phyloP scores from a whole-genome alignment of 2,329 filamentous ascomycete genomes.

The Aspergillus tubingensis region DNA sequence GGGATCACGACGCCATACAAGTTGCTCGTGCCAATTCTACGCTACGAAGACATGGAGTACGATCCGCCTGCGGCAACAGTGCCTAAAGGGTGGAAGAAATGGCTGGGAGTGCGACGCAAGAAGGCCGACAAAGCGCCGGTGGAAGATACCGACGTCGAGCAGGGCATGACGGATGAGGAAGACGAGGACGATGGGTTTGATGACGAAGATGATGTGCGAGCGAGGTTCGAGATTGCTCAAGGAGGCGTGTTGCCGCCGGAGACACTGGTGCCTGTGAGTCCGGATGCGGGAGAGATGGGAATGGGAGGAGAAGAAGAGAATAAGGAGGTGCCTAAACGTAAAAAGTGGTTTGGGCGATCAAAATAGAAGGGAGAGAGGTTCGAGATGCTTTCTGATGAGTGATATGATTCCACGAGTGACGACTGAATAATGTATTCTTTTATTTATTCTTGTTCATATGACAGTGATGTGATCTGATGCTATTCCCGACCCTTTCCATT shows the following conservation, averaged over 20 bases:
- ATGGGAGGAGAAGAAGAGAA: conserved; percentile 14
- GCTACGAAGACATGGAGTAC: conserved; percentile 49
- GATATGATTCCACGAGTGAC: conserved; percentile 2
- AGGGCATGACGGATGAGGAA: conserved; percentile 22
- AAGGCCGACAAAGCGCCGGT: conserved; percentile 23
- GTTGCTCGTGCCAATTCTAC: conserved; percentile 77
- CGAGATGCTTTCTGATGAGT: neutral
- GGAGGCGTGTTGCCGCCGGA: conserved; percentile 7
- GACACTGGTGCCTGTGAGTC: conserved; percentile 14
- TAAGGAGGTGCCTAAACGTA: conserved; percentile 20
- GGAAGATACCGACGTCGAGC: conserved; percentile 25
- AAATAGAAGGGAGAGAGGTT: conserved; percentile 19
- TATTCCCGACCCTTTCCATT: neutral
- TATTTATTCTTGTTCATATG: too few relatives aligned
- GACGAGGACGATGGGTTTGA: conserved; percentile 16
- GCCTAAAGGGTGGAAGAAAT: conserved; percentile 44
- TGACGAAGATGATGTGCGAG: conserved; percentile 8
- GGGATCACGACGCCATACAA: conserved; percentile 88
- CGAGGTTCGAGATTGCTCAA: neutral
- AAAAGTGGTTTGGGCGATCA: conserved; percentile 36
- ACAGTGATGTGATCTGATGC: neutral
- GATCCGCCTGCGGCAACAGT: conserved; percentile 39
- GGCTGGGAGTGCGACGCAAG: conserved; percentile 34
- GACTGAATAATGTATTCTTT: too few relatives aligned
- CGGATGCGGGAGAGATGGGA: conserved; percentile 13